Base-by-base conservation (phyloP, 2,329 filamentous ascomycete species). In the Ceratocystis lukuohia region DNA sequence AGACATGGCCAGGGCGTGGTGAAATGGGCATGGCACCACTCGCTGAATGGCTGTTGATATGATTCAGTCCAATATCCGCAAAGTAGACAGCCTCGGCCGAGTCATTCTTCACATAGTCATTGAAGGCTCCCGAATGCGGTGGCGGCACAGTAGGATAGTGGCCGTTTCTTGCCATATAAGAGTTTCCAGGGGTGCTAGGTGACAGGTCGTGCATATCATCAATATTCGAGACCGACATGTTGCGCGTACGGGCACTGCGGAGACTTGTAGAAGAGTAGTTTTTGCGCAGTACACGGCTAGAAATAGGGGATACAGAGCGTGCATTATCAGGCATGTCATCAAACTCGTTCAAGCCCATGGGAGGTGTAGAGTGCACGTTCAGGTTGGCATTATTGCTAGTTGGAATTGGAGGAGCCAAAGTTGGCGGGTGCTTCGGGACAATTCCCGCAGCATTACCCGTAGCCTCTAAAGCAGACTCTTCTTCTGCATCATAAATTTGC, bases 61-160 rank as follows among this genome's bases (percentile, higher is more conserved):
- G 59, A 73, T 93, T 88, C 56, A 96, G 88, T 69, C 89, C 84
- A 70, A 83, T 89, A 69, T 96, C 91, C 71, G 97, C 95, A 1
- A 97, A 79, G 72, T 91, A 86, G 66, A 93, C 78, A 5, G 88
- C 89, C 28, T 87, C 87, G 4, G 82, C 82, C 41, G 86, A 77
- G 17, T 81, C 80, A 8, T 82, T 82, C 66, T 82, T 78, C 67
- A 80, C 74, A 61, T 80, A 79, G 12, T 85, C 83, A 30, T 79
- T 79, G 70, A 89, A 88, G 1, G 84, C 80, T 8, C 84, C 78
- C 0, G 82, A 80, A 46, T 86, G 81, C 12, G 88, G 86, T 1
- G 88, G 90, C 8, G 89, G 87, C 28, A 89, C 73, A 1, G 84
- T 77, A 6, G 88, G 84, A 62, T 89, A 74, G 65, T 81, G 77